Conservation (phyloP, 225 moss, liverwort and hornwort species). For the Bryoerythrophyllum caledonicum region DNA sequence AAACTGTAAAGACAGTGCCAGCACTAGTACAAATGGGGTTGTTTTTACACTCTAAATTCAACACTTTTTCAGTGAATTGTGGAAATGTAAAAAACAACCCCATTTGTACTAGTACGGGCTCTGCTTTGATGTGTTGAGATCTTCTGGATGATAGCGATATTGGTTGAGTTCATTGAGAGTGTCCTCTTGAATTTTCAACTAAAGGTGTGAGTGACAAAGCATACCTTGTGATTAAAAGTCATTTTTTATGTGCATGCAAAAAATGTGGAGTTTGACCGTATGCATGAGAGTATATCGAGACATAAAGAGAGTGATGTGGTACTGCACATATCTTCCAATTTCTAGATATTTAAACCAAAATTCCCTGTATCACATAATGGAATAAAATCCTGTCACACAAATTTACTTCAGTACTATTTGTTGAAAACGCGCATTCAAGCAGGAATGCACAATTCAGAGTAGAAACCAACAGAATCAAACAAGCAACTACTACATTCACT, state of each 20-base stretch:
- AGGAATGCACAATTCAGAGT: neutral
- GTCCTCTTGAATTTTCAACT: neutral
- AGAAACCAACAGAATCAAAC: neutral
- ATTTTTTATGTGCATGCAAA: neutral
- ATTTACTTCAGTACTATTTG: neutral
- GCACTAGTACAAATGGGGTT: too few species aligned
- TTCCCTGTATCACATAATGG: neutral
- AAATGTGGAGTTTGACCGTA: neutral
- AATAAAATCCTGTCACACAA: too few species aligned
- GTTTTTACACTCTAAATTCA: too few species aligned
- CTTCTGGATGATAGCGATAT: neutral
- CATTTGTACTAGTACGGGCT: too few species aligned
- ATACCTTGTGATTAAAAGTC: neutral
- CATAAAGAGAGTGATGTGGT: neutral
- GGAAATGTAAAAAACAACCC: too few species aligned
- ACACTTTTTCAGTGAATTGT: too few species aligned
- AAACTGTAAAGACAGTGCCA: neutral
- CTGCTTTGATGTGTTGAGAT: neutral
- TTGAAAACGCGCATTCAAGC: neutral
- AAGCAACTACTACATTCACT: neutral
- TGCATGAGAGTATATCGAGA: neutral
- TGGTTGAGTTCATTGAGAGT: neutral
- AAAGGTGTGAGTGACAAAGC: neutral
- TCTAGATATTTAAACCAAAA: neutral
- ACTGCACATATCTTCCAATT: neutral